Conservation (phyloP, 495 filamentous ascomycete genomes). For the Hypomontagnella submonticulosa region DNA sequence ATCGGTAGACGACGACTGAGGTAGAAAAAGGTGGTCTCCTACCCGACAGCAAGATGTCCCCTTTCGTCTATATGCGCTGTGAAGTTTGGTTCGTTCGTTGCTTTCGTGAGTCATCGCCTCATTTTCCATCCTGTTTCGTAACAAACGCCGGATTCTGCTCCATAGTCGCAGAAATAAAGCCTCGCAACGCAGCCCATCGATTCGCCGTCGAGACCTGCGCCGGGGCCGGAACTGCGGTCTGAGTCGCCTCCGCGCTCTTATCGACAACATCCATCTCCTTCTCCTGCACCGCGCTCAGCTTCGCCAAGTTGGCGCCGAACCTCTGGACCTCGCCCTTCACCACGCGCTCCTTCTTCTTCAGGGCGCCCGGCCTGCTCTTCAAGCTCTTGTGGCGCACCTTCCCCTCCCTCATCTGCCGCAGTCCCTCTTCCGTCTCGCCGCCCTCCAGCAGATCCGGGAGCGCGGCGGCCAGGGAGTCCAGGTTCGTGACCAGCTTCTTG, state of each 20-base stretch:
- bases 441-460: conserved; percentile 67
- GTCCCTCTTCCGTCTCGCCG: conserved; percentile 49
- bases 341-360: conserved; percentile 83
- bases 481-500: conserved; percentile 80
- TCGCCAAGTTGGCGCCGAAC: conserved; percentile 83
- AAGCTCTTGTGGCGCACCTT: conserved; percentile 76
- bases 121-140: conserved; percentile 39
- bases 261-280: conserved; percentile 7
- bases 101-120: background rate
- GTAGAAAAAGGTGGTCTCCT: too few species aligned
- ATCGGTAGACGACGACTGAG: too few species aligned
- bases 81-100: background rate
- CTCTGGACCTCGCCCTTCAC: conserved; percentile 81
- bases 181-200: conserved; percentile 75
- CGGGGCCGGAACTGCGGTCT: conserved; percentile 1
- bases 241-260: conserved; percentile 11
- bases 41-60: too few species aligned
- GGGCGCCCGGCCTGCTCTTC: conserved; percentile 76
- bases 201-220: conserved; percentile 59
- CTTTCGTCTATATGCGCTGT: background rate
- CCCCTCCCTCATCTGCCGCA: conserved; percentile 52
- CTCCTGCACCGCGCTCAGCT: conserved; percentile 62
- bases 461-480: conserved; percentile 81
- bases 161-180: conserved; percentile 77
- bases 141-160: conserved; percentile 75